A percentile compares a stretch with the other conserved stretches of the same genome.
phyloP scores from a whole-genome alignment of 192 early-diverging fungal species.

The Linnemannia elongata region DNA sequence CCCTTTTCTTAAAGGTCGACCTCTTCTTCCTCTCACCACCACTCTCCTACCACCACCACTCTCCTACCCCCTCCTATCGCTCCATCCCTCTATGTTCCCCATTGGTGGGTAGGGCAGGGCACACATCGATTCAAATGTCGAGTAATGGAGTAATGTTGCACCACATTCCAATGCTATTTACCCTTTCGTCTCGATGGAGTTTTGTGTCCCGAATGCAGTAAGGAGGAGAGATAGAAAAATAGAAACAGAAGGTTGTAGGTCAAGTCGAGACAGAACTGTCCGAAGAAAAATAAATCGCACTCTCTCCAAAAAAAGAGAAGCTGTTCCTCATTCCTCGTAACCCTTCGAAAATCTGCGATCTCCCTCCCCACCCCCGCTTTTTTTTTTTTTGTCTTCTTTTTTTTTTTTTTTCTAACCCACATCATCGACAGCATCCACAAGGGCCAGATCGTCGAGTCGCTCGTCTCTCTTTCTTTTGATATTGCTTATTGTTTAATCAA shows the following conservation, averaged over 20 bases:
- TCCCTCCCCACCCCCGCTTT: not conserved
- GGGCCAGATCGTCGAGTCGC: not conserved
- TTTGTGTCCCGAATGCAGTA: not conserved
- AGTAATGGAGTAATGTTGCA: constrained; percentile 4
- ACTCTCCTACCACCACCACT: no score
- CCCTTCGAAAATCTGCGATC: constrained; percentile 5
- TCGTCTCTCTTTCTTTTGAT: not conserved
- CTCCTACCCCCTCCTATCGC: no score
- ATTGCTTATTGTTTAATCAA: not conserved
- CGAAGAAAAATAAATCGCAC: not conserved
- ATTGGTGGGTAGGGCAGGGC: not conserved
- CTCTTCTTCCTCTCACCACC: not conserved
- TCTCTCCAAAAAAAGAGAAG: no score
- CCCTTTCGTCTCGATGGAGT: not conserved
- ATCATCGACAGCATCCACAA: not conserved
- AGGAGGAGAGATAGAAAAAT: not conserved
- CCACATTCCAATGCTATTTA: constrained; percentile 37
- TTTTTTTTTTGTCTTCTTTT: not conserved
- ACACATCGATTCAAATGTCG: not conserved
- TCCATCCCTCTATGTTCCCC: constrained; percentile 13
- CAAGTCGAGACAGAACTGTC: not conserved
- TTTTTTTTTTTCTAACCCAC: not conserved
- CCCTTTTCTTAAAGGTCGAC: not conserved
- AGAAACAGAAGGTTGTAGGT: not conserved
- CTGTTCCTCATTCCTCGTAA: constrained; percentile 11